Evolutionary conservation across 2,329 filamentous ascomycete genomes (phyloP).

Genomic region (Cordyceps cateniannulata): DNA sequence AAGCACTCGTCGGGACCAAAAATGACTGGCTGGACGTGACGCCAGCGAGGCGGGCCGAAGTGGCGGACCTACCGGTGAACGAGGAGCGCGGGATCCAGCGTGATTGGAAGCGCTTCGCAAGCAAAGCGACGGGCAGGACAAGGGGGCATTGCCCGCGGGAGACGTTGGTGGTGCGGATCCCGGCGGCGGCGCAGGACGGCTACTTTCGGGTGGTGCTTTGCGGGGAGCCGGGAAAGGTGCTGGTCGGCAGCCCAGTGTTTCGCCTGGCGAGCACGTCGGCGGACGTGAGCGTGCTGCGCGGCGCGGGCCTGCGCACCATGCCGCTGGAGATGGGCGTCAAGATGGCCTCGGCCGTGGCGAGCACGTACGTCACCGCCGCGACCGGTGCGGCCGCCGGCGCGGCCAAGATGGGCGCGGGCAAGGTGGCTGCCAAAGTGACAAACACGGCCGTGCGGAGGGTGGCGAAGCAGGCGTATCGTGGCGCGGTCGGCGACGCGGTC

Average conservation of each 20-base stretch:
- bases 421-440: no score
- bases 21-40: constrained; percentile 64
- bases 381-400: constrained; percentile 26
- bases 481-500: constrained; percentile 20
- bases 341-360: constrained; percentile 44
- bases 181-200: constrained; percentile 55
- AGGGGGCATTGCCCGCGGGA: constrained; percentile 50
- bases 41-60: constrained; percentile 40
- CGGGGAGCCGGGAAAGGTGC: constrained; percentile 41
- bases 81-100: constrained; percentile 64
- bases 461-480: constrained; percentile 31
- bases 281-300: constrained; percentile 54
- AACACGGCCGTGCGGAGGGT: constrained; percentile 29
- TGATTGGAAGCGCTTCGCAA: constrained; percentile 58
- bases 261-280: constrained; percentile 60
- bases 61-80: constrained; percentile 42
- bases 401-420: constrained; percentile 16
- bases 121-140: constrained; percentile 42
- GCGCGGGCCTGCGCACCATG: constrained; percentile 57
- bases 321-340: constrained; percentile 60
- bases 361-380: constrained; percentile 34
- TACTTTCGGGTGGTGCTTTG: constrained; percentile 65
- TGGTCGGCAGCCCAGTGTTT: constrained; percentile 63
- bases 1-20: constrained; percentile 53
- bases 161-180: constrained; percentile 59